Conservation (phyloP, 257 asterid genomes). For the Agastache rugosa region DNA sequence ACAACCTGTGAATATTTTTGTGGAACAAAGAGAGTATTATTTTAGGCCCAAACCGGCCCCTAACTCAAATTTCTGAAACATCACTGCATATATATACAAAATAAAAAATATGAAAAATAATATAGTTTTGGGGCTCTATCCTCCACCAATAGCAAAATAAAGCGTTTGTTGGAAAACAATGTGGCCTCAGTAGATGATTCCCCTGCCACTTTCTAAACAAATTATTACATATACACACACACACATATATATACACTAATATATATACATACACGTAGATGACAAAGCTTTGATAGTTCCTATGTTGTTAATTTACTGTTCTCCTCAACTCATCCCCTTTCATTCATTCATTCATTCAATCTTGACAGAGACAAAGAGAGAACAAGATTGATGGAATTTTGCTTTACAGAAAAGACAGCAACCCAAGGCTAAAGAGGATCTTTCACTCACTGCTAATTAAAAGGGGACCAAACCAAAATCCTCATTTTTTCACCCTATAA, state of each 20-base stretch:
- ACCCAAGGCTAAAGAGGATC: constrained; percentile 20
- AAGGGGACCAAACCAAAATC: constrained; percentile 30
- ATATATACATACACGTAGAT: constrained; percentile 28
- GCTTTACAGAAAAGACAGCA: constrained; percentile 41
- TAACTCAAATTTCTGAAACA: too few species aligned
- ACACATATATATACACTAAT: background rate
- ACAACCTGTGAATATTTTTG: too few species aligned
- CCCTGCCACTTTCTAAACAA: constrained; percentile 30
- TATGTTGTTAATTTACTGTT: constrained; percentile 39
- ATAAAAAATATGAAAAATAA: too few species aligned
- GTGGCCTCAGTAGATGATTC: constrained; percentile 14
- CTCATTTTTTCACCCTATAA: constrained; percentile 12
- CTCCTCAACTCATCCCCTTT: constrained; percentile 4
- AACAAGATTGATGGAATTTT: constrained; percentile 7
- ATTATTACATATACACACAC: constrained; percentile 38
- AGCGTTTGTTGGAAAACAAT: constrained; percentile 20
- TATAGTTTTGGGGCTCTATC: background rate
- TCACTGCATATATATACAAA: too few species aligned
- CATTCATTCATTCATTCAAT: background rate
- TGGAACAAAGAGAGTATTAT: too few species aligned
- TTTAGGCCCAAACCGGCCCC: too few species aligned
- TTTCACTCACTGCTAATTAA: constrained; percentile 28
- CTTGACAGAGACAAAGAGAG: constrained; percentile 1
- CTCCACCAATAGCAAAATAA: constrained; percentile 37
- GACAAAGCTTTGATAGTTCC: constrained; percentile 54